A percentile compares a stretch with the other conserved stretches of the same genome.
Evolutionary conservation across 2,329 filamentous ascomycete genomes (phyloP).

Genomic region (Microcera coccophila): DNA sequence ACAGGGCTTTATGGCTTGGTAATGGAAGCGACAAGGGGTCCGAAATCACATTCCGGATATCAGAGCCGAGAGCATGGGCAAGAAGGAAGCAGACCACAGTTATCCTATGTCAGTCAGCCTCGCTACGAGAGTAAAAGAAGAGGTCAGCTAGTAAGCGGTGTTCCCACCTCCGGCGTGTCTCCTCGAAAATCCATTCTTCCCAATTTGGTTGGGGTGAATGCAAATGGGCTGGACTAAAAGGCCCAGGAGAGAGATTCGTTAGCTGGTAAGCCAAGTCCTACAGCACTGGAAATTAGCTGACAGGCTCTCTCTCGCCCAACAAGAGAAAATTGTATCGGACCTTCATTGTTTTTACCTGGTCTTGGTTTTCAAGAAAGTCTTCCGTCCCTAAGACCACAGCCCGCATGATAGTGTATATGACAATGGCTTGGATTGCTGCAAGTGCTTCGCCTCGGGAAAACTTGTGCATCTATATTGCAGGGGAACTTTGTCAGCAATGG

Average conservation of each 20-base stretch:
- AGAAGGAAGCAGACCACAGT: conserved; percentile 1
- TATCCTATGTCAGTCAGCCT: background rate
- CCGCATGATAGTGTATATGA: conserved; percentile 1
- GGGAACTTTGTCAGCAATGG: too few relatives aligned
- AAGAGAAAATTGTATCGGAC: too few relatives aligned
- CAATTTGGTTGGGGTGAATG: background rate
- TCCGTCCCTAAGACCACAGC: background rate
- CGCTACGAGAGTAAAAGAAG: background rate
- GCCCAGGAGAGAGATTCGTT: background rate
- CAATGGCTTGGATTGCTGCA: conserved; percentile 1
- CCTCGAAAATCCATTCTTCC: conserved; percentile 5
- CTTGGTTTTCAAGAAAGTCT: background rate
- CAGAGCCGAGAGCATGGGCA: background rate
- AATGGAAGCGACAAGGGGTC: background rate
- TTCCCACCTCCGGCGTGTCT: conserved; percentile 1
- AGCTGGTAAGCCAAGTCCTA: background rate
- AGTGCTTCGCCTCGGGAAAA: conserved; percentile 1
- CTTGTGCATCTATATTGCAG: background rate
- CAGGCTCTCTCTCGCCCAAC: too few relatives aligned
- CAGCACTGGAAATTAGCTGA: background rate
- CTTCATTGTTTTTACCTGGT: conserved; percentile 1
- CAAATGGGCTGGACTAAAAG: conserved; percentile 1
- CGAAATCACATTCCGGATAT: background rate
- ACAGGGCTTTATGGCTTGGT: background rate
- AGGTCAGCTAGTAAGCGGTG: background rate